Base-by-base conservation (phyloP, 139 green algal species). In the Trebouxia sp. region DNA sequence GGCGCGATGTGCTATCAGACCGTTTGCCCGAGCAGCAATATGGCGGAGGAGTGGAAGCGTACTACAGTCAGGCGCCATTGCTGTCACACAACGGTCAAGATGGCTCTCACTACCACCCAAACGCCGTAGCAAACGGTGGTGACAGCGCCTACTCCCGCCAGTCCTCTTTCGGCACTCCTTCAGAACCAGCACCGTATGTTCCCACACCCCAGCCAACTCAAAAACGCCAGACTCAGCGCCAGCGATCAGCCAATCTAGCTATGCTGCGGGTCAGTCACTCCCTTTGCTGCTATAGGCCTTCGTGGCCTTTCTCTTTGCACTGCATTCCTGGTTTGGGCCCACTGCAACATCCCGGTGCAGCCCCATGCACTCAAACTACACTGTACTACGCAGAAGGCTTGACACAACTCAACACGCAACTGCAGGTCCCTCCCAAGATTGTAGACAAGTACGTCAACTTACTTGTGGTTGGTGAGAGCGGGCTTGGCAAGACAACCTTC, bases 401-500 rank as follows among this genome's bases (percentile, higher is more conserved):
- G n/a, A n/a, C n/a, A n/a, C n/a, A n/a, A n/a, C n/a, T n/a, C n/a
- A n/a, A n/a, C n/a, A n/a, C n/a, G n/a, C n/a, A n/a, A 11, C 6
- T 65, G 72, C 72, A 79, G 72, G 45, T 79, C 15, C 72, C 72
- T 47, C 72, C 72, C 72, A 62, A 65, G 30, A 62, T 65, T 7
- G 28, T 28, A 28, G 45, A 79, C n/a, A 65, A 45, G 6, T 65
- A 66, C 28, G 72, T 79, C 10, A 79, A 79, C 30, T 32, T 79
- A 22, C 47, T 79, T 20, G 39, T 81, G 9, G 39, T 80, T 41
- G 82, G 82, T 37, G 82, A 83, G 48, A 69, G 35, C 42, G 82
- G 82, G 22, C 78, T 86, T 8, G 82, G 82, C 50, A 86, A 86
- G 56, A 86, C 82, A 41, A 86, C 82, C 15, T 86, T 86, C 77